phyloP scores from a whole-genome alignment of 495 filamentous ascomycete genomes.

The Lasiosphaeria miniovina region DNA sequence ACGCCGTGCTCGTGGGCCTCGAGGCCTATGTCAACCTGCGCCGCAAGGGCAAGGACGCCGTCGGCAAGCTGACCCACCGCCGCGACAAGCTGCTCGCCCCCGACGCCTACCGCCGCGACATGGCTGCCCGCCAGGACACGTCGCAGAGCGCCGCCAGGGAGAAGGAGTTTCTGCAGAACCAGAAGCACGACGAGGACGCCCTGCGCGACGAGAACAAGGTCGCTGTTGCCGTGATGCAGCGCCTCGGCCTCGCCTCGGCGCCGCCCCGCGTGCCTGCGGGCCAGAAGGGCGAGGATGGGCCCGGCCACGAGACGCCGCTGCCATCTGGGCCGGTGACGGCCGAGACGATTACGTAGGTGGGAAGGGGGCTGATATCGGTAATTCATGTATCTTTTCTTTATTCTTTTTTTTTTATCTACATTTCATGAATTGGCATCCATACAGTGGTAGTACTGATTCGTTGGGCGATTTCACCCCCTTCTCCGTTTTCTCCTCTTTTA shows the following conservation, averaged over 20 bases:
- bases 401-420: too few relatives aligned
- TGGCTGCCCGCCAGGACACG: conserved; percentile 41
- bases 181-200: conserved; percentile 22
- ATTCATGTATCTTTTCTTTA: too few relatives aligned
- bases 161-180: conserved; percentile 33
- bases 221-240: conserved; percentile 33
- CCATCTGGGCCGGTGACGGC: too few relatives aligned
- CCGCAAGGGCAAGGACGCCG: conserved; percentile 52
- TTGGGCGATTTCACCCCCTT: too few relatives aligned
- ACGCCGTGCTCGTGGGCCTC: conserved; percentile 76
- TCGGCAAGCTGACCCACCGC: conserved; percentile 32
- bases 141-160: conserved; percentile 52
- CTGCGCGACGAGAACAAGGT: conserved; percentile 37
- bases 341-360: too few relatives aligned
- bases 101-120: conserved; percentile 41
- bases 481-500: too few relatives aligned
- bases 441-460: too few relatives aligned
- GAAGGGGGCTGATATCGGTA: too few relatives aligned
- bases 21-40: conserved; percentile 70
- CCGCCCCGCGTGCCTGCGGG: conserved; percentile 21
- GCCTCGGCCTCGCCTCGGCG: conserved; percentile 25
- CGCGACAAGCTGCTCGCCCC: conserved; percentile 41
- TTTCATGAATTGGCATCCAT: too few relatives aligned
- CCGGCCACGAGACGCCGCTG: too few relatives aligned
- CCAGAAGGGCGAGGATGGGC: conserved; percentile 12